Evolutionary conservation across 208 protist genomes (phyloP).

Genomic region (Crithidia bombi): DNA sequence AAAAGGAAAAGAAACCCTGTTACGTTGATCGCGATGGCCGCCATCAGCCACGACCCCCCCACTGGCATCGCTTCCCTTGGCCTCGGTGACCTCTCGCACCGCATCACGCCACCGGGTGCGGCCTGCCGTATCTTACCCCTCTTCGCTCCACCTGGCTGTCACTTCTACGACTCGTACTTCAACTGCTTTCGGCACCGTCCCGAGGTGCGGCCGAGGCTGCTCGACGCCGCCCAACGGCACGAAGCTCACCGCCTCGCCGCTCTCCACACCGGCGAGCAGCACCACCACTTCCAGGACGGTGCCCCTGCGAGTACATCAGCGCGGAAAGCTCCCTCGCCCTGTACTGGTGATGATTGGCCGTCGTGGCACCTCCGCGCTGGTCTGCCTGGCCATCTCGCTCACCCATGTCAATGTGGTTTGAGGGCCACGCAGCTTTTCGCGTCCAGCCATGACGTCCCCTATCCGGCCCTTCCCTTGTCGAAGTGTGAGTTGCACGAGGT

Average conservation of each 20-base stretch:
- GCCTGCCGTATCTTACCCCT: conserved; percentile 20
- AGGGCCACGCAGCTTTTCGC: conserved; percentile 28
- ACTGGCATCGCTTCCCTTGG: background rate
- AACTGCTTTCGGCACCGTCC: conserved; percentile 33
- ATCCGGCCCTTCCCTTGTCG: conserved; percentile 38
- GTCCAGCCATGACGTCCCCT: conserved; percentile 14
- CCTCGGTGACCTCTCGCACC: background rate
- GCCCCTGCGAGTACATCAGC: too few species aligned
- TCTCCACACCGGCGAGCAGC: background rate
- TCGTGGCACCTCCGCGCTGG: too few species aligned
- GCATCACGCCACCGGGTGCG: conserved; percentile 20
- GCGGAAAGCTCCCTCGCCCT: too few species aligned
- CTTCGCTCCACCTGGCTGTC: conserved; percentile 15
- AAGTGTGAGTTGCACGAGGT: conserved; percentile 64
- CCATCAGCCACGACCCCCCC: background rate
- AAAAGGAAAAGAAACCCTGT: too few species aligned
- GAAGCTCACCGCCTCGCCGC: background rate
- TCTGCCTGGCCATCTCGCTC: background rate
- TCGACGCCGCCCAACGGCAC: conserved; percentile 5
- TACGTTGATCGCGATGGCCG: too few species aligned
- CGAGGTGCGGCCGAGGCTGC: conserved; percentile 16
- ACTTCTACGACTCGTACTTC: conserved; percentile 31
- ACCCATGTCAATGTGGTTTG: conserved; percentile 24
- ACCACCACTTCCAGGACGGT: too few species aligned
- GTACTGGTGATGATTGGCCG: too few species aligned